Percentiles rank a stretch among this genome's conserved stretches.
Evolutionary conservation across 2,329 filamentous ascomycete species (phyloP).

Genomic region (Fusarium chlamydosporum): DNA sequence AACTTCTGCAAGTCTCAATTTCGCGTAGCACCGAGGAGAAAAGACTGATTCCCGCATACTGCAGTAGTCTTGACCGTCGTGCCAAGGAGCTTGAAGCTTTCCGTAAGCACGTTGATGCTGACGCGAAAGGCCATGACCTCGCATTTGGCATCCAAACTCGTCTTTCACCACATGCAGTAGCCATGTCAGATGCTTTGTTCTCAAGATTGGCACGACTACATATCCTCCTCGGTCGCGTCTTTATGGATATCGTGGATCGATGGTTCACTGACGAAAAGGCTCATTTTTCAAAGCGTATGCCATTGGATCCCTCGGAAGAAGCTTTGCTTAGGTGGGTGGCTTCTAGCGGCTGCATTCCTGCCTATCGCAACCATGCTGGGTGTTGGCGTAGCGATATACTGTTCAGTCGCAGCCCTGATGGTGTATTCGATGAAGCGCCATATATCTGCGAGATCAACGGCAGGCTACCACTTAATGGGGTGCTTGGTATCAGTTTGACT

Average conservation of each 20-base stretch:
- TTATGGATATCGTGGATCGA: constrained; percentile 25
- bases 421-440: constrained; percentile 3
- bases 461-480: constrained; percentile 27
- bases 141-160: constrained; percentile 21
- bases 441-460: constrained; percentile 35
- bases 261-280: constrained; percentile 32
- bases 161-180: constrained; percentile 22
- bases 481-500: constrained; percentile 6
- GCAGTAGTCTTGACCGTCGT: constrained; percentile 27
- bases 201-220: constrained; percentile 21
- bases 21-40: constrained; percentile 33
- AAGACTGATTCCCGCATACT: constrained; percentile 25
- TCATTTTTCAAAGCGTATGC: constrained; percentile 28
- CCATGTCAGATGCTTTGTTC: constrained; percentile 8
- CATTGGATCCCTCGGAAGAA: constrained; percentile 30
- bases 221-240: constrained; percentile 16
- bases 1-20: constrained; percentile 34
- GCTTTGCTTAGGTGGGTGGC: constrained; percentile 21
- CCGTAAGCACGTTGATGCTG: constrained; percentile 15
- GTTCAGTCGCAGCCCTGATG: constrained; percentile 23
- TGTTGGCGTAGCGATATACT: constrained; percentile 36
- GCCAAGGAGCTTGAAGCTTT: constrained; percentile 20
- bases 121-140: constrained; percentile 8
- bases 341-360: not conserved
- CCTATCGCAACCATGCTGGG: constrained; percentile 24